phyloP scores from a whole-genome alignment of 1,139 yeast genomes.

The Keqinozyma sinolaborantium region DNA sequence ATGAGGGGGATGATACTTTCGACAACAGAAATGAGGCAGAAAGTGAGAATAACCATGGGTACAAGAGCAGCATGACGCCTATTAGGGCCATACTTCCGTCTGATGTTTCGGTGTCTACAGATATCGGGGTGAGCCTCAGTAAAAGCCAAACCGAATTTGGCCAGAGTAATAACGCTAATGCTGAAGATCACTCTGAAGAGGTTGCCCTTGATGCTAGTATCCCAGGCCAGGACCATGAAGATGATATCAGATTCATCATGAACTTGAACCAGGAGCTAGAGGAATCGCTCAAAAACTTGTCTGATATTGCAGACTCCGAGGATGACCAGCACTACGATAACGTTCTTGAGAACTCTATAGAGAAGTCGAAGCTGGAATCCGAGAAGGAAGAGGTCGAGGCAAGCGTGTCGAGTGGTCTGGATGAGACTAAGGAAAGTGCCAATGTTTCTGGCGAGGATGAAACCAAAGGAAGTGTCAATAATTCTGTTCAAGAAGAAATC shows the following conservation, averaged over 20 bases:
- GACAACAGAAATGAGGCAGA: no score
- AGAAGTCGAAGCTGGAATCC: no score
- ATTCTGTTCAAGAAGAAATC: no score
- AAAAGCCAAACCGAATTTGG: background rate
- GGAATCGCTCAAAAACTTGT: constrained; percentile 8
- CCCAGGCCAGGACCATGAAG: constrained; percentile 3
- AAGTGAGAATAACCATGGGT: no score
- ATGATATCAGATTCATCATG: constrained; percentile 11
- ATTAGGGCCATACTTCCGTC: constrained; percentile 15
- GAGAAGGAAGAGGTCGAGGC: background rate
- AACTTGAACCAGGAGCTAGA: constrained; percentile 11
- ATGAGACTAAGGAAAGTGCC: no score
- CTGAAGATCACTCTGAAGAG: constrained; percentile 5
- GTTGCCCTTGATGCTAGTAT: background rate
- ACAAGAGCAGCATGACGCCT: constrained; percentile 7
- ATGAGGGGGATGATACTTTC: background rate
- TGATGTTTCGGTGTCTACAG: constrained; percentile 19
- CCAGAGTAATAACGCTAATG: background rate
- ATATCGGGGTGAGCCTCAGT: constrained; percentile 7
- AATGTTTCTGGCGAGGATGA: no score
- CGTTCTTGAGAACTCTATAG: no score
- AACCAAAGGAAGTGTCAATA: no score
- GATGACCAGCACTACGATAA: constrained; percentile 2
- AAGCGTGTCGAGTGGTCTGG: no score
- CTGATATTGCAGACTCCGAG: constrained; percentile 4